Conservation (phyloP, 495 filamentous ascomycete genomes). For the Bombardia bombarda region DNA sequence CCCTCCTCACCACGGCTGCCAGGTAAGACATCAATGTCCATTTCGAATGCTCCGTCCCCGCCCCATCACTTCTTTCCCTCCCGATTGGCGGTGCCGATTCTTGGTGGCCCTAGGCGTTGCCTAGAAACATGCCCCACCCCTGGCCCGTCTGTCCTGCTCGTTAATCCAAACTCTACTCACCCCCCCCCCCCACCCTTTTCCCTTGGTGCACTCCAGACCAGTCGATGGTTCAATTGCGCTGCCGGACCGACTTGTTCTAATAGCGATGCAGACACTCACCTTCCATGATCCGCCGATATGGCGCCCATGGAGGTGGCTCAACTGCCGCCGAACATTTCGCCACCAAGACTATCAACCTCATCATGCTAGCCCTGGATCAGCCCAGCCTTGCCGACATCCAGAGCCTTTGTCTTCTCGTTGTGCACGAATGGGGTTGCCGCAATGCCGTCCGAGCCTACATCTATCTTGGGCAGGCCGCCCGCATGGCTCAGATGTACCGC, state of each 20-base stretch:
- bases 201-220: too few species aligned
- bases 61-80: not conserved
- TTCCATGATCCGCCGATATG: slow-evolving; percentile 40
- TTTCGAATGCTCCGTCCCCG: not conserved
- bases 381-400: slow-evolving; percentile 44
- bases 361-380: slow-evolving; percentile 38
- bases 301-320: slow-evolving; percentile 34
- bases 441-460: slow-evolving; percentile 46
- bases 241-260: not conserved
- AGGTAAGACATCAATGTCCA: slow-evolving; percentile 25
- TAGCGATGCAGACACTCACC: slow-evolving; percentile 42
- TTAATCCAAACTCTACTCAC: too few species aligned
- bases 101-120: too few species aligned
- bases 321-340: slow-evolving; percentile 42
- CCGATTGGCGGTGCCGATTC: not conserved
- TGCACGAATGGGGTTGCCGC: slow-evolving; percentile 45
- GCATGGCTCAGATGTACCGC: slow-evolving; percentile 46
- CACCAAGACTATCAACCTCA: slow-evolving; percentile 36
- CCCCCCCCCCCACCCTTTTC: too few species aligned
- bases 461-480: slow-evolving; percentile 42
- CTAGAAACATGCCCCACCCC: too few species aligned
- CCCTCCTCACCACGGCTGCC: slow-evolving; percentile 39
- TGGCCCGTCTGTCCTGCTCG: too few species aligned
- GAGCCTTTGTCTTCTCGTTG: slow-evolving; percentile 41
- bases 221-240: not conserved